phyloP scores from a whole-genome alignment of 371 early-diverging fungal genomes.

The Zopfochytrium polystomum region DNA sequence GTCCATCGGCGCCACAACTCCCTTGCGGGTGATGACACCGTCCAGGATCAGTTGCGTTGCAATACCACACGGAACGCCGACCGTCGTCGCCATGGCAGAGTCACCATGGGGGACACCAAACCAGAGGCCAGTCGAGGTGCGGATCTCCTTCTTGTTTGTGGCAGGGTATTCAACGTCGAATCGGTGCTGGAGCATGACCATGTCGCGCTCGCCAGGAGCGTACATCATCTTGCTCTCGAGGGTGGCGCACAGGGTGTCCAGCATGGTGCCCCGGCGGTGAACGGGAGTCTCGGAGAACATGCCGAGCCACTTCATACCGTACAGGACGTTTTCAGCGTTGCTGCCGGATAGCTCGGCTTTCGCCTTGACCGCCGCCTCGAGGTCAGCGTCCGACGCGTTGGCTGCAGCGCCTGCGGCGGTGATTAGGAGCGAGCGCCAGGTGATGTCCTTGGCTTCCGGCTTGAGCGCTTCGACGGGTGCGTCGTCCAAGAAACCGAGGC shows the following conservation, averaged over 20 bases:
- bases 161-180: conserved; percentile 77
- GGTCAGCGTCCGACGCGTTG: conserved; percentile 7
- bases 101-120: conserved; percentile 84
- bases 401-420: no score
- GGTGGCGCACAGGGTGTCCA: conserved; percentile 94
- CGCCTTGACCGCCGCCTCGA: conserved; percentile 28
- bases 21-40: no score
- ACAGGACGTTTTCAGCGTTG: conserved; percentile 34
- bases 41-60: conserved; percentile 91
- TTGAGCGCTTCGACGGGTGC: conserved; percentile 63
- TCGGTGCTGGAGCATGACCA: conserved; percentile 95
- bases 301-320: conserved; percentile 48
- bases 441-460: conserved; percentile 25
- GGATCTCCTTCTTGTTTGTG: conserved; percentile 64
- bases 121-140: conserved; percentile 89
- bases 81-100: conserved; percentile 92
- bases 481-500: conserved; percentile 88
- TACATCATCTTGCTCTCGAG: conserved; percentile 95
- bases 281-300: conserved; percentile 43
- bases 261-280: conserved; percentile 69
- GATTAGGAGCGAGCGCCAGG: no score
- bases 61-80: conserved; percentile 96
- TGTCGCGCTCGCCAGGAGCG: conserved; percentile 87
- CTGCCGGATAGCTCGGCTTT: conserved; percentile 33
- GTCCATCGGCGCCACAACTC: conserved; percentile 91